A percentile compares a stretch with the other conserved stretches of the same genome.
phyloP scores from a whole-genome alignment of 805 yeast species.

The Barnettozyma salicaria region DNA sequence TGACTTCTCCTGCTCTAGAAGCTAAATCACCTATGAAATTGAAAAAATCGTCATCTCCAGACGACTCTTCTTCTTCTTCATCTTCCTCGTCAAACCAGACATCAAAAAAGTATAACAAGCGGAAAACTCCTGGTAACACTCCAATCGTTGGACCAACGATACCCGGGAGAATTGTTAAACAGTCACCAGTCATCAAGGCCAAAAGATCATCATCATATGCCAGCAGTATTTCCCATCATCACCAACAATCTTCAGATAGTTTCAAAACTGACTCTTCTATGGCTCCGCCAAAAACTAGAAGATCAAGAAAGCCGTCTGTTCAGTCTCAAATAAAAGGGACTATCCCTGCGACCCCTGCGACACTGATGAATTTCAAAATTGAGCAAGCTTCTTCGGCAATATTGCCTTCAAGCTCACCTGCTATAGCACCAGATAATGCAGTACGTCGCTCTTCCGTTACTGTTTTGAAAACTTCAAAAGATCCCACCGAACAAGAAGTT shows the following conservation, averaged over 20 bases:
- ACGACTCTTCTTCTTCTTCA: conserved; percentile 14
- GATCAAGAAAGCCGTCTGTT: conserved; percentile 18
- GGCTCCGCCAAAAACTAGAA: conserved; percentile 23
- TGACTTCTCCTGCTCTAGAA: conserved; percentile 64
- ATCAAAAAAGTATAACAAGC: conserved; percentile 25
- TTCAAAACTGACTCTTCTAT: too few relatives aligned
- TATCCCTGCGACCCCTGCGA: conserved; percentile 27
- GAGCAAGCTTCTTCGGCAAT: conserved; percentile 6
- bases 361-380: conserved; percentile 22
- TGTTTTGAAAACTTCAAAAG: conserved; percentile 8
- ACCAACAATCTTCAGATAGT: conserved; percentile 12
- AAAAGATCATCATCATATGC: conserved; percentile 21
- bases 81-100: conserved; percentile 2
- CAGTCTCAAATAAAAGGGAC: neutral
- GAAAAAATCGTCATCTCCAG: conserved; percentile 21
- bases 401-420: conserved; percentile 16
- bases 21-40: conserved; percentile 31
- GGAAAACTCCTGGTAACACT: conserved; percentile 35
- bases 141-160: conserved; percentile 35
- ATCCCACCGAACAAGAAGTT: conserved; percentile 7
- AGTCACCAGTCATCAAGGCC: conserved; percentile 35
- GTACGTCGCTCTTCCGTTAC: conserved; percentile 10
- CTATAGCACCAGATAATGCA: conserved; percentile 18
- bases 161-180: conserved; percentile 29
- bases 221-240: conserved; percentile 14